Evolutionary conservation across 2,329 filamentous ascomycete species (phyloP).

Genomic region (Magnaporthiopsis incrustans): DNA sequence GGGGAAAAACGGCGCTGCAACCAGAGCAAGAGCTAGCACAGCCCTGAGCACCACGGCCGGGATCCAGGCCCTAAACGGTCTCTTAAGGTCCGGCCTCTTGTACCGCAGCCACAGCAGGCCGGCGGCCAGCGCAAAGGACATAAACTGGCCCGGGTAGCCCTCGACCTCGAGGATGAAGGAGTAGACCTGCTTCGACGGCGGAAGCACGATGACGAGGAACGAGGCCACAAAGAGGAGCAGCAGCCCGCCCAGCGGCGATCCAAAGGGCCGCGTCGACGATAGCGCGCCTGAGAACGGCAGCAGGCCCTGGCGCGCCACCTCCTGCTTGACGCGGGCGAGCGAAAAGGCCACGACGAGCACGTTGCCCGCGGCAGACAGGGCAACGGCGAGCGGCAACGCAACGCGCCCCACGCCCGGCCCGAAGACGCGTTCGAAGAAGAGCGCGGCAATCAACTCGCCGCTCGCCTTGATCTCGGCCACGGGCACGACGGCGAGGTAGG

Average conservation of each 20-base stretch:
- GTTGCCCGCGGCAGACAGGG: constrained; percentile 60
- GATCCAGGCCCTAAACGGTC: constrained; percentile 60
- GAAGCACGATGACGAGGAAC: constrained; percentile 55
- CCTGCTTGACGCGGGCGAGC: constrained; percentile 60
- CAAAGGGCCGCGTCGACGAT: constrained; percentile 58
- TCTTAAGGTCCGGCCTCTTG: constrained; percentile 48
- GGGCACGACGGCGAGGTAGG: constrained; percentile 22
- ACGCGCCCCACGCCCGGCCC: constrained; percentile 47
- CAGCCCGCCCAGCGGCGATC: constrained; percentile 58
- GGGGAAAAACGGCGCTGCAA: constrained; percentile 56
- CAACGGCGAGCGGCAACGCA: constrained; percentile 56
- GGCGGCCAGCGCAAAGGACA: constrained; percentile 46
- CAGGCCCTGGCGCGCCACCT: constrained; percentile 64
- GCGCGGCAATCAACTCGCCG: constrained; percentile 58
- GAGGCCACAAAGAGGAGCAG: constrained; percentile 63
- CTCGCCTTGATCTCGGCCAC: constrained; percentile 58
- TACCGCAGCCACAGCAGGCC: constrained; percentile 55
- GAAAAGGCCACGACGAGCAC: constrained; percentile 67
- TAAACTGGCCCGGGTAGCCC: constrained; percentile 57
- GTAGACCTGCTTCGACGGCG: constrained; percentile 58
- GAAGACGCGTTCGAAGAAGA: constrained; percentile 60
- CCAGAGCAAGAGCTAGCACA: constrained; percentile 41
- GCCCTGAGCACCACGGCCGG: constrained; percentile 50
- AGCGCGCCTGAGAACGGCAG: constrained; percentile 54
- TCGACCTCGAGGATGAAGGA: constrained; percentile 68